Evolutionary conservation across 176 grass and related monocot genomes (phyloP).

Genomic region (Aegilops bicornis): DNA sequence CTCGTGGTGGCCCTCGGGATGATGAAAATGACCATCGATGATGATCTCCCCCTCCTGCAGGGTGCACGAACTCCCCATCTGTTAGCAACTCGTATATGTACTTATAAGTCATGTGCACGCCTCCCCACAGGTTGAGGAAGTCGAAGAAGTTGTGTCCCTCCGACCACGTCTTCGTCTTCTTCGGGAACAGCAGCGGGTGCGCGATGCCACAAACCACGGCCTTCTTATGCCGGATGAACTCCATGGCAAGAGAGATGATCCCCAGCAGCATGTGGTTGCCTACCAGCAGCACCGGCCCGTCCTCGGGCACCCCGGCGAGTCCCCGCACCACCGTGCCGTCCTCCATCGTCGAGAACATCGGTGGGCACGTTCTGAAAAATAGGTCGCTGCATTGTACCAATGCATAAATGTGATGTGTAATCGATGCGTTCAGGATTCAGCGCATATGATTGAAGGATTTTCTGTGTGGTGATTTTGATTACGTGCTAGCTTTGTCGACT

Average conservation of each 20-base stretch:
- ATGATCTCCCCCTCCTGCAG: too few relatives aligned
- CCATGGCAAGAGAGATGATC: slow-evolving; percentile 45
- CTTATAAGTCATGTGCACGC: slow-evolving; percentile 49
- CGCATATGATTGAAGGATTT: background rate
- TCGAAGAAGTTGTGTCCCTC: slow-evolving; percentile 67
- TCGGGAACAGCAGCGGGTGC: slow-evolving; percentile 51
- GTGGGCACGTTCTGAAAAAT: slow-evolving; percentile 36
- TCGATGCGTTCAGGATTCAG: background rate
- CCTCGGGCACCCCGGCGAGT: slow-evolving; percentile 52
- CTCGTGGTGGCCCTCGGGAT: too few relatives aligned
- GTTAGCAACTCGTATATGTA: slow-evolving; percentile 47
- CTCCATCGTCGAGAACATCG: slow-evolving; percentile 61
- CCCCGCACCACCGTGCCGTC: slow-evolving; percentile 47
- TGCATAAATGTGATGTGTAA: background rate
- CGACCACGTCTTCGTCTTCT: slow-evolving; percentile 31
- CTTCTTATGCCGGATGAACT: slow-evolving; percentile 49
- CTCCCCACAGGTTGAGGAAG: slow-evolving; percentile 57
- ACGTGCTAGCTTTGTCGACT: slow-evolving; percentile 51
- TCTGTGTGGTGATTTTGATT: background rate
- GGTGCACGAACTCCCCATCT: slow-evolving; percentile 56
- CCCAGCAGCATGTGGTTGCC: slow-evolving; percentile 79
- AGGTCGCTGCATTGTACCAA: slow-evolving; percentile 40
- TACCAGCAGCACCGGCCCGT: slow-evolving; percentile 64
- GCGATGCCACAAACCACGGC: slow-evolving; percentile 50
- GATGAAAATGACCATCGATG: too few relatives aligned